These are phyloP conservation scores for Clonostachys solani DNA, from an alignment of 2,329 filamentous ascomycete genomes.

Conservation along the genomic window DNA sequence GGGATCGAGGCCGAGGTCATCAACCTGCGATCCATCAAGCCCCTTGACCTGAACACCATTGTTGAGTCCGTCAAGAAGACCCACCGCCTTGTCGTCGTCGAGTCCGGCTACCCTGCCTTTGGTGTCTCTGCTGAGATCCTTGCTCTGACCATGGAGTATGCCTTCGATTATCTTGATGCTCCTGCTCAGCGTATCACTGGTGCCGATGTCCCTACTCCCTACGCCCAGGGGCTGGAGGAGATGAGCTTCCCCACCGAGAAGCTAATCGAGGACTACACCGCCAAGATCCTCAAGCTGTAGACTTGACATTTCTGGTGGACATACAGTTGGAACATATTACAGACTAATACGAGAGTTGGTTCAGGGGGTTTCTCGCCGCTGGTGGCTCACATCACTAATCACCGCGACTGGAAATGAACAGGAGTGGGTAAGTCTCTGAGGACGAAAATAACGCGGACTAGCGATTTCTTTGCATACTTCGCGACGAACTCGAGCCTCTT, in stretches of 20 bases:
- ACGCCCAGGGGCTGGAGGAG: conserved; percentile 88
- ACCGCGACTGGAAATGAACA: too few relatives aligned
- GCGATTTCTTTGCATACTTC: too few relatives aligned
- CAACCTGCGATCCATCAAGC: conserved; percentile 97
- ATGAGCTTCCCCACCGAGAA: conserved; percentile 91
- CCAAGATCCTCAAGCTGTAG: conserved; percentile 82
- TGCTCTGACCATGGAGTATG: conserved; percentile 94
- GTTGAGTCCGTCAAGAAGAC: conserved; percentile 99
- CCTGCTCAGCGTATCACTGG: conserved; percentile 93
- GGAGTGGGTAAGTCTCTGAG: too few relatives aligned
- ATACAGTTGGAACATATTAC: too few relatives aligned
- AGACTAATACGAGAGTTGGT: too few relatives aligned
- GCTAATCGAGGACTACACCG: conserved; percentile 82
- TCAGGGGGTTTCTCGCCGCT: too few relatives aligned
- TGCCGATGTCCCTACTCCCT: conserved; percentile 95
- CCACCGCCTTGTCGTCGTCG: conserved; percentile 81
- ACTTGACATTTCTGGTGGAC: background rate
- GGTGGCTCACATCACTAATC: too few relatives aligned
- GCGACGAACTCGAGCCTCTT: conserved; percentile 5
- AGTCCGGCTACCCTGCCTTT: conserved; percentile 94
- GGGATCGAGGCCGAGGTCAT: conserved; percentile 94
- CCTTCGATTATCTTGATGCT: conserved; percentile 94
- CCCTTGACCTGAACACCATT: conserved; percentile 91
- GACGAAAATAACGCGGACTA: too few relatives aligned
- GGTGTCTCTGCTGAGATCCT: conserved; percentile 92